A percentile compares a stretch with the other conserved stretches of the same genome.
Evolutionary conservation across 306 rosid genomes (phyloP).

Genomic region (Castanea sativa): DNA sequence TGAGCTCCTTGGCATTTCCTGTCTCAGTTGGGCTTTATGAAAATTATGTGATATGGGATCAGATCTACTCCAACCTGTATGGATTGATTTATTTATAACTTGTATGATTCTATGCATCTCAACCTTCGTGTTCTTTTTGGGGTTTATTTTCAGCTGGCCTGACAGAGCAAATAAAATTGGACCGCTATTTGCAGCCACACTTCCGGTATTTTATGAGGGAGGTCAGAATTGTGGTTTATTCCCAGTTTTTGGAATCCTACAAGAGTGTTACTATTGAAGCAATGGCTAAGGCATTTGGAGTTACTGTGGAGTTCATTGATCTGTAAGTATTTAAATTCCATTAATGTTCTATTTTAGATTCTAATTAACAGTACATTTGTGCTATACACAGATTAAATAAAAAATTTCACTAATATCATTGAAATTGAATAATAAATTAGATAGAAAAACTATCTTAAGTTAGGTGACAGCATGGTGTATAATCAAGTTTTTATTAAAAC

Average conservation of each 20-base stretch:
- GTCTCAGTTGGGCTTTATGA: slow-evolving; percentile 10
- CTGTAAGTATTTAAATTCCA: slow-evolving; percentile 50
- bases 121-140: neutral
- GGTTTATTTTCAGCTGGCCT: slow-evolving; percentile 63
- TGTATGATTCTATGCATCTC: slow-evolving; percentile 13
- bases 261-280: slow-evolving; percentile 97
- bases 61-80: neutral
- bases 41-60: neutral
- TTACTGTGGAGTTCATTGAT: slow-evolving; percentile 88
- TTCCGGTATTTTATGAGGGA: slow-evolving; percentile 98
- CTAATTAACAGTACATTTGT: neutral
- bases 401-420: no score
- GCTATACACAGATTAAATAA: no score
- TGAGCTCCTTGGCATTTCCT: neutral
- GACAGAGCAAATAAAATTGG: slow-evolving; percentile 85
- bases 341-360: neutral
- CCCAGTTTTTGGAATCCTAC: slow-evolving; percentile 94
- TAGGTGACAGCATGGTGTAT: no score
- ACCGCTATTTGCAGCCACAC: slow-evolving; percentile 87
- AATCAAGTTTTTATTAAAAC: no score
- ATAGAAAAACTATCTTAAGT: no score
- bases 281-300: slow-evolving; percentile 98
- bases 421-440: no score
- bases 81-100: neutral
- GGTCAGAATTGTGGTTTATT: slow-evolving; percentile 78